These are phyloP conservation scores for Flaveria floridana DNA, from an alignment of 140 eudicot species.

Conservation along the genomic window DNA sequence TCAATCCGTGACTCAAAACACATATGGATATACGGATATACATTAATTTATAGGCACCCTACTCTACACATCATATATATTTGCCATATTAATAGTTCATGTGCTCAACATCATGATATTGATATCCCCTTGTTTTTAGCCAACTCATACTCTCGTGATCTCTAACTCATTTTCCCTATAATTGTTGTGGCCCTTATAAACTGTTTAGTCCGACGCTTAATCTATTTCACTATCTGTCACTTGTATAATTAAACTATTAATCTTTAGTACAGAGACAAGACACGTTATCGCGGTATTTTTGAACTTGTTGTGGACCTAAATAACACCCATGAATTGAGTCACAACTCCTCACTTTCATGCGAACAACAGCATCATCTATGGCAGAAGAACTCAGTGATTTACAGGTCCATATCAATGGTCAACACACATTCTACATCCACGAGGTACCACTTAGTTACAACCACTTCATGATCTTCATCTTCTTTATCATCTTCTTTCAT, in stretches of 20 bases:
- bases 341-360: slow-evolving; percentile 42
- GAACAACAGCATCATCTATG: slow-evolving; percentile 48
- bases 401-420: slow-evolving; percentile 77
- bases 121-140: slow-evolving; percentile 26
- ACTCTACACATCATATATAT: slow-evolving; percentile 15
- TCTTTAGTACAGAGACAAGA: background rate
- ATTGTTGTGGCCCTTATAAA: slow-evolving; percentile 33
- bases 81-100: slow-evolving; percentile 24
- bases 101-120: background rate
- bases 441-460: slow-evolving; percentile 53
- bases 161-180: slow-evolving; percentile 14
- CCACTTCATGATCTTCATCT: too few relatives aligned
- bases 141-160: slow-evolving; percentile 40
- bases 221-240: too few relatives aligned
- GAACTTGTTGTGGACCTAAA: background rate
- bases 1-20: slow-evolving; percentile 39
- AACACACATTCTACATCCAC: slow-evolving; percentile 77
- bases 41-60: slow-evolving; percentile 25
- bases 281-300: too few relatives aligned
- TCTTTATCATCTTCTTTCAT: background rate
- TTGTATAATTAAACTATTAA: too few relatives aligned
- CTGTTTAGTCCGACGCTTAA: too few relatives aligned
- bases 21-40: slow-evolving; percentile 29
- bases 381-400: slow-evolving; percentile 68
- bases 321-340: slow-evolving; percentile 28